Conservation (phyloP, 2,329 filamentous ascomycete species). For the Coleophoma cylindrospora region DNA sequence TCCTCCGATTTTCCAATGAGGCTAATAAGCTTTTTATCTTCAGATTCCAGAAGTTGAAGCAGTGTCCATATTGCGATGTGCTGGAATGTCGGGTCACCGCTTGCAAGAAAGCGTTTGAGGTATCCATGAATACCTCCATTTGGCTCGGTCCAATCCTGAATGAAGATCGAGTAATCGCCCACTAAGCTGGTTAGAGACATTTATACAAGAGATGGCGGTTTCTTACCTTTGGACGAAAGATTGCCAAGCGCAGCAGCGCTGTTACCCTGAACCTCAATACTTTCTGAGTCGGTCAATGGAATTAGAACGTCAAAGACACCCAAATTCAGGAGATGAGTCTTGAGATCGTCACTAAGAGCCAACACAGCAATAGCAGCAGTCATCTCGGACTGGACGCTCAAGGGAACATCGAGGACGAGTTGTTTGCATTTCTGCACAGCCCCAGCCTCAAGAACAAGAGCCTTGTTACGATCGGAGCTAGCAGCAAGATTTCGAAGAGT, state of each 20-base stretch:
- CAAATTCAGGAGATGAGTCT: conserved; percentile 81
- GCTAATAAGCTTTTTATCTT: conserved; percentile 82
- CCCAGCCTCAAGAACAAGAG: conserved; percentile 91
- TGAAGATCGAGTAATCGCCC: conserved; percentile 93
- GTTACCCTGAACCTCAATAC: conserved; percentile 97
- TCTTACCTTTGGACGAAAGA: conserved; percentile 87
- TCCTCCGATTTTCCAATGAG: conserved; percentile 87
- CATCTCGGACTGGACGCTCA: conserved; percentile 98
- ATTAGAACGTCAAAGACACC: conserved; percentile 97
- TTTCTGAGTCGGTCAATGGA: conserved; percentile 88
- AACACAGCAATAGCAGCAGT: conserved; percentile 98
- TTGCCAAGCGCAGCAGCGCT: conserved; percentile 95
- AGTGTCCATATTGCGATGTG: conserved; percentile 99
- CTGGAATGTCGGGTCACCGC: conserved; percentile 94
- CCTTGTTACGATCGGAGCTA: conserved; percentile 96
- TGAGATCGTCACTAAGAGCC: conserved; percentile 91
- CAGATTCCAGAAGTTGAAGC: conserved; percentile 90
- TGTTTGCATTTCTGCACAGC: conserved; percentile 99
- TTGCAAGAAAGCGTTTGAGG: conserved; percentile 84
- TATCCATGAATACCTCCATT: conserved; percentile 95
- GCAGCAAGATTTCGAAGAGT: conserved; percentile 93
- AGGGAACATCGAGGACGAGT: conserved; percentile 84
- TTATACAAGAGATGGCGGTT: neutral
- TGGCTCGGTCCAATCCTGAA: conserved; percentile 88
- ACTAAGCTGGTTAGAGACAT: conserved; percentile 50